Conservation (phyloP, 2,329 filamentous ascomycete species). For the Sphaerostilbella broomeana region DNA sequence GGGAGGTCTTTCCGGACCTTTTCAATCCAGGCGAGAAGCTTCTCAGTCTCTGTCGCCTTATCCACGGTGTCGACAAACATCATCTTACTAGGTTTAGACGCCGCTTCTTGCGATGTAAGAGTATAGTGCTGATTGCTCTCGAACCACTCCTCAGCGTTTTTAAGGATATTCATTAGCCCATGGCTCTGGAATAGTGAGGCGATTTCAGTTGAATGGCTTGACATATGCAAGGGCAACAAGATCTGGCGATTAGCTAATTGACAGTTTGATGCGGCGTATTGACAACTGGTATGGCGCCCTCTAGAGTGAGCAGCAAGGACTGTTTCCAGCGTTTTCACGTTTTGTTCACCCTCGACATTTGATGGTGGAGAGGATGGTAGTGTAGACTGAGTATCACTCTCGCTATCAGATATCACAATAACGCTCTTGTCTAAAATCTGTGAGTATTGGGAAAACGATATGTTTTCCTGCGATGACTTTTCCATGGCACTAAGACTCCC, state of each 20-base stretch:
- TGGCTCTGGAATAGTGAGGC: slow-evolving; percentile 36
- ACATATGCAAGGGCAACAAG: slow-evolving; percentile 37
- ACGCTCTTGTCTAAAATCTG: neutral
- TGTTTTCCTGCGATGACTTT: neutral
- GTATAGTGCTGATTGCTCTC: slow-evolving; percentile 11
- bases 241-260: slow-evolving; percentile 31
- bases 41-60: slow-evolving; percentile 24
- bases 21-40: slow-evolving; percentile 30
- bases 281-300: slow-evolving; percentile 28
- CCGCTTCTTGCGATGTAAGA: neutral
- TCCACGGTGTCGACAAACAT: slow-evolving; percentile 38
- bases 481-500: too few relatives aligned
- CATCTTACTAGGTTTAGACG: slow-evolving; percentile 20
- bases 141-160: slow-evolving; percentile 32
- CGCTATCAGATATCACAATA: slow-evolving; percentile 9
- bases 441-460: neutral
- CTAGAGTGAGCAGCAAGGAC: too few relatives aligned
- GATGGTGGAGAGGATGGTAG: too few relatives aligned
- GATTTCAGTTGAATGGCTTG: slow-evolving; percentile 29
- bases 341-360: neutral
- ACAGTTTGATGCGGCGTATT: slow-evolving; percentile 30
- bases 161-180: slow-evolving; percentile 31
- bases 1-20: slow-evolving; percentile 21
- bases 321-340: neutral
- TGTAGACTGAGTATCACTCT: neutral